phyloP scores from a whole-genome alignment of 2,329 filamentous ascomycete species.

The Ceratocystis eucalypticola region DNA sequence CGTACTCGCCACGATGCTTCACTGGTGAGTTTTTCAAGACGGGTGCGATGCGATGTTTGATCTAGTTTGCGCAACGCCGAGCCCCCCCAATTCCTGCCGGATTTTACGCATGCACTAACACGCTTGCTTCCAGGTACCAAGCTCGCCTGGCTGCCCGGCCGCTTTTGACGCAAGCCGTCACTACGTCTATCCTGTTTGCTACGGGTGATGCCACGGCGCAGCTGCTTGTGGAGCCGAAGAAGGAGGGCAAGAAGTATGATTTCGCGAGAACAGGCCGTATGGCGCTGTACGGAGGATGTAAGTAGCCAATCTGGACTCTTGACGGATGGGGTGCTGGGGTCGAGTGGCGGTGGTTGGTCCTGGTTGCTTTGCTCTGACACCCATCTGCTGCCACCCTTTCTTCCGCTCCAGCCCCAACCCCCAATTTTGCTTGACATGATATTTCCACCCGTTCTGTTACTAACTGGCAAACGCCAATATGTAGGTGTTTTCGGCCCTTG shows the following conservation, averaged over 20 bases:
- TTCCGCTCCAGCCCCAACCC: slow-evolving; percentile 4
- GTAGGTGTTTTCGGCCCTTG: slow-evolving; percentile 72
- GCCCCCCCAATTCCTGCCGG: no score
- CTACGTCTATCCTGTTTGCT: slow-evolving; percentile 82
- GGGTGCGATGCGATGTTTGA: not conserved
- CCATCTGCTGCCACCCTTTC: no score
- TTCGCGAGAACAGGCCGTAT: slow-evolving; percentile 59
- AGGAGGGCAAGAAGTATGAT: slow-evolving; percentile 55
- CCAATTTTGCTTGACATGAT: not conserved
- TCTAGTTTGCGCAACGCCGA: no score
- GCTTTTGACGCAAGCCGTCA: slow-evolving; percentile 78
- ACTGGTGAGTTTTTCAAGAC: slow-evolving; percentile 2
- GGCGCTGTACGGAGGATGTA: slow-evolving; percentile 66
- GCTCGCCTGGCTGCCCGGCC: slow-evolving; percentile 65
- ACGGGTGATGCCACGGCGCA: slow-evolving; percentile 85
- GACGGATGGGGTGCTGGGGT: not conserved
- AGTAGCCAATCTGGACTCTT: slow-evolving; percentile 24
- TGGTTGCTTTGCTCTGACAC: no score
- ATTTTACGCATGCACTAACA: not conserved
- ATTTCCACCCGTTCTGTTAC: slow-evolving; percentile 9
- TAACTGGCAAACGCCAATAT: not conserved
- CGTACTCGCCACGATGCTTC: slow-evolving; percentile 2
- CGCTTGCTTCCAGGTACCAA: slow-evolving; percentile 56
- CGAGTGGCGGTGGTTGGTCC: not conserved
- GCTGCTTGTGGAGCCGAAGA: slow-evolving; percentile 74